A percentile compares a stretch with the other conserved stretches of the same genome.
Conservation (phyloP, 176 grass and related monocot species). For the Zoysia japonica region DNA sequence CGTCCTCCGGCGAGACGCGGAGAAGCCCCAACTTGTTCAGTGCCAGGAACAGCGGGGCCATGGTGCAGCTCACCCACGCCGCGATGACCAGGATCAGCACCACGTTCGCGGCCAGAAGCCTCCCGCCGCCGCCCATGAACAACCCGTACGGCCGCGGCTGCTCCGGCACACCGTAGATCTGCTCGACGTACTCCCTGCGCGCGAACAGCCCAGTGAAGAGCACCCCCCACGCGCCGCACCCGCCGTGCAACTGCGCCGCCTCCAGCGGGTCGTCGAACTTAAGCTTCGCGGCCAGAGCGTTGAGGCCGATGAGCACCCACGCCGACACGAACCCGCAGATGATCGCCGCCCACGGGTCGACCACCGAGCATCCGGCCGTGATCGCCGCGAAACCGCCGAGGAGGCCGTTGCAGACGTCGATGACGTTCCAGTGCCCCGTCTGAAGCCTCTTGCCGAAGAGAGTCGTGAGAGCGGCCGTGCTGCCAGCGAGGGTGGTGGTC, state of each 20-base stretch:
- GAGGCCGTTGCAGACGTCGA: conserved; percentile 80
- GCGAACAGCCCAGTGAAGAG: conserved; percentile 72
- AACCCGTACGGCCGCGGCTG: conserved; percentile 49
- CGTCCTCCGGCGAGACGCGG: conserved; percentile 45
- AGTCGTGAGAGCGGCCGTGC: conserved; percentile 65
- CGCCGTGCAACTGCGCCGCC: conserved; percentile 67
- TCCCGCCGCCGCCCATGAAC: conserved; percentile 60
- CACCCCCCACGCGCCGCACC: conserved; percentile 68
- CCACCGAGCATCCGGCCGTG: conserved; percentile 58
- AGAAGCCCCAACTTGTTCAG: conserved; percentile 56
- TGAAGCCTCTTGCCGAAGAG: conserved; percentile 63
- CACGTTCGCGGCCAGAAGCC: conserved; percentile 48
- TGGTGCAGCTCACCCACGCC: conserved; percentile 63
- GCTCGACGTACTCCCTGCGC: conserved; percentile 49
- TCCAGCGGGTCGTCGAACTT: conserved; percentile 65
- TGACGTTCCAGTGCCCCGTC: conserved; percentile 70
- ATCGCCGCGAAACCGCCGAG: conserved; percentile 67
- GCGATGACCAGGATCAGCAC: conserved; percentile 56
- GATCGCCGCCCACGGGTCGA: conserved; percentile 67
- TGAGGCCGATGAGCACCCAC: conserved; percentile 69
- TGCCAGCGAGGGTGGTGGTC: conserved; percentile 69
- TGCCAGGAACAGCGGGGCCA: conserved; percentile 62
- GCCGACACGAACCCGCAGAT: conserved; percentile 69
- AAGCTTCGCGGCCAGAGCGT: conserved; percentile 44
- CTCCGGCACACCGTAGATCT: conserved; percentile 42